Evolutionary conservation across 1,284 basidiomycete species (phyloP), one percentile per base, ranked within the genome.

Genomic region (Irpex sp.): DNA sequence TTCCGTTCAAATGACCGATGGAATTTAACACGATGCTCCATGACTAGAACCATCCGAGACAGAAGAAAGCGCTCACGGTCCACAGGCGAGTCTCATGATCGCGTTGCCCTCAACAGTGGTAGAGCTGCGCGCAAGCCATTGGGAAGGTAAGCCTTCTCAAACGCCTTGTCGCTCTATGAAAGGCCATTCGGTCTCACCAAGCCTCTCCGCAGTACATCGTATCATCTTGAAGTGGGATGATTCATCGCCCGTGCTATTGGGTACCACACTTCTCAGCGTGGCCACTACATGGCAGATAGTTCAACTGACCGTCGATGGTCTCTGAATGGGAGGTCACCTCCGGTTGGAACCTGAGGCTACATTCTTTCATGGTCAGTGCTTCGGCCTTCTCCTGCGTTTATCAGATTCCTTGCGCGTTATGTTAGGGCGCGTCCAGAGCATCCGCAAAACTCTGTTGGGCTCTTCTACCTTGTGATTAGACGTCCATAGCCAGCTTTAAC

Each of bases 141-240:
- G 38, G 62, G 17, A 60, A 44, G 15, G 54, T 58, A 54, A 55
- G 49, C 59, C 59, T 56, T 63, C 52, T 62, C 58, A 44, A 26
- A 19, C 38, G 58, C 57, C 31, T 38, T n/a, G 51, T 58, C 62
- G n/a, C 58, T 21, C 63, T 60, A 48, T n/a, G 58, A 62, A 62
- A 48, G 64, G 64, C 51, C 57, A 61, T 44, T 63, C 36, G 17
- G 49, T 65, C 64, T 51, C 64, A 65, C 64, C 56, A 31, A 56
- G 21, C 47, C 40, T 34, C 54, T 62, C 64, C 64, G 64, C 64
- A 65, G 64, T 60, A 62, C 17, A 7, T 44, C 19, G 51, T 38
- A 56, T 47, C 49, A 57, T 57, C 26, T 19, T 54, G 57, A 56
- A 56, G 21, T 36, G 8, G 54, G 54, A 15, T 36, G 54, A 51